These are phyloP conservation scores for Acacia acuminata DNA, from an alignment of 306 rosid genomes.

Conservation along the genomic window DNA sequence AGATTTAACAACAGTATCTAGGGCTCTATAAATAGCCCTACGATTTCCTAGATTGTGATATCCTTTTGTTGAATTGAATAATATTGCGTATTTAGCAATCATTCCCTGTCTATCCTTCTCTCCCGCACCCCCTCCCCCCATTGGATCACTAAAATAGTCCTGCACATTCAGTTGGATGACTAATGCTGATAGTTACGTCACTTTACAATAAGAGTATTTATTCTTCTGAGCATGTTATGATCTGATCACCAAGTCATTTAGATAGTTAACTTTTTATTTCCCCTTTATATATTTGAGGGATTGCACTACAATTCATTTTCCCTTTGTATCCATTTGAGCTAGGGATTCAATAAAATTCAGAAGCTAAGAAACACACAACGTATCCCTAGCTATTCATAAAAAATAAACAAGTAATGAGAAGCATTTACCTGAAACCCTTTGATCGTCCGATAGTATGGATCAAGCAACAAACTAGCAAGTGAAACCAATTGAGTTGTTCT, in stretches of 20 bases:
- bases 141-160: too few species aligned
- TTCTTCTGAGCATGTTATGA: not conserved
- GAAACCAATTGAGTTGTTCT: conserved; percentile 93
- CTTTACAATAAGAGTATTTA: too few species aligned
- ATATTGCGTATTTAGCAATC: too few species aligned
- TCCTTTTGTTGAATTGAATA: too few species aligned
- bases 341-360: not conserved
- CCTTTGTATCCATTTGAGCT: not conserved
- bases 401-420: not conserved
- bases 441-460: conserved; percentile 91
- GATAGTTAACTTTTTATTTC: not conserved
- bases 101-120: too few species aligned
- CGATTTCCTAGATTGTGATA: too few species aligned
- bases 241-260: not conserved
- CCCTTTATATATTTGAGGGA: not conserved
- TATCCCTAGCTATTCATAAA: not conserved
- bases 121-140: too few species aligned
- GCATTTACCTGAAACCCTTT: conserved; percentile 85
- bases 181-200: too few species aligned
- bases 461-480: conserved; percentile 91
- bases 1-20: too few species aligned
- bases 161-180: too few species aligned
- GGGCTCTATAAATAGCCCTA: too few species aligned
- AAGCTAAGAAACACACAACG: not conserved
- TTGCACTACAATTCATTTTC: not conserved